Base-by-base conservation (phyloP, 352 stramenopile genomes). In the Phytophthora citricola region DNA sequence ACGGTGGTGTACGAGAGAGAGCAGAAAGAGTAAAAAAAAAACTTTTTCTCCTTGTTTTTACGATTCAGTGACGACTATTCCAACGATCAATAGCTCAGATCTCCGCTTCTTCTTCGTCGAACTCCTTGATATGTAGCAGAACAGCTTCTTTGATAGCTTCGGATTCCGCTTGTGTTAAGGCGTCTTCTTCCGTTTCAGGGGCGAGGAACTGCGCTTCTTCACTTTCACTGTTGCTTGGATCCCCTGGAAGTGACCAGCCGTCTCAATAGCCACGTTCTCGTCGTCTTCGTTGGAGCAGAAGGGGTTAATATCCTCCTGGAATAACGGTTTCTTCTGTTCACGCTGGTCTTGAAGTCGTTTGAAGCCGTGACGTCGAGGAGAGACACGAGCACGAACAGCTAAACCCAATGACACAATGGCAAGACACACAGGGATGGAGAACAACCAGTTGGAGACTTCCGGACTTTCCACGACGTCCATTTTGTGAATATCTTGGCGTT, bases 301-400 rank as follows among this genome's bases (percentile, higher is more conserved):
- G 20, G 82, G 83, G 58, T 93, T 93, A 66, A 93, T 89, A 60
- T 92, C 74, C n/a, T 91, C 81, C n/a, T 71, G 59, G 29, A 54
- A 69, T 1, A 67, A 8, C n/a, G n/a, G 9, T 39, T 72, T 45
- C 3, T 57, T 40, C 20, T 74, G 50, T 10, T 32, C 62, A 3
- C 76, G 63, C 0, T 63, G 53, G 45, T 78, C 74, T 8, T 82
- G 55, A 14, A 91, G 44, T 5, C 58, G 65, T 48, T 89, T 45
- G 45, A 90, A 88, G 27, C 75, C 49, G 17, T 31, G 64, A 50
- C 56, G 57, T 22, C 50, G 43, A 41, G 34, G 5, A 34, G 43
- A 1, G 12, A 52, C n/a, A 29, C 39, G 44, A 56, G 52, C 51
- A 29, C 72, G 76, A 27, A 84, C 29, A 2, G 76, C 79, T 4